Percentiles rank a stretch among this genome's conserved stretches.
Conservation (phyloP, 2,329 filamentous ascomycete genomes). For the Daldinia eschscholtzii region DNA sequence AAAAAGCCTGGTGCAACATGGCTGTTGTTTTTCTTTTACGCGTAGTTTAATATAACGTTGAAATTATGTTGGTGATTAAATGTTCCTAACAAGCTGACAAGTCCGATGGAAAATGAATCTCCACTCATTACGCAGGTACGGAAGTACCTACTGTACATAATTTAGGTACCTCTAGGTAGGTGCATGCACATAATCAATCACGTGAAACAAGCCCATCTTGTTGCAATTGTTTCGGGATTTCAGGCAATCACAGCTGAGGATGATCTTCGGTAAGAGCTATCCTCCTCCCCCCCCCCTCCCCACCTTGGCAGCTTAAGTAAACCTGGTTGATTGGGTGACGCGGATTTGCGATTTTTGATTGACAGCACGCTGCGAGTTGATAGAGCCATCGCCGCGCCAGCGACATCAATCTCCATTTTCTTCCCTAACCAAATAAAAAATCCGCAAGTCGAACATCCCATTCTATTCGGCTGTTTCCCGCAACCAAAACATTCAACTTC, state of each 20-base stretch:
- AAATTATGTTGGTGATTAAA: background rate
- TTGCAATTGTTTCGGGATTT: slow-evolving; percentile 9
- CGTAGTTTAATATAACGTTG: background rate
- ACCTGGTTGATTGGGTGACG: slow-evolving; percentile 41
- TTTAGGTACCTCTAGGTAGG: background rate
- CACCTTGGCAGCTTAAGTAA: slow-evolving; percentile 13
- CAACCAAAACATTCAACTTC: slow-evolving; percentile 9
- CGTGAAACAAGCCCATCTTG: background rate
- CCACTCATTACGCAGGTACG: slow-evolving; percentile 3
- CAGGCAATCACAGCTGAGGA: slow-evolving; percentile 17
- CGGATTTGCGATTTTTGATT: slow-evolving; percentile 38
- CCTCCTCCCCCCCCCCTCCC: background rate
- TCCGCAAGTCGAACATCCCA: slow-evolving; percentile 8
- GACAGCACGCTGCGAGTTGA: slow-evolving; percentile 30
- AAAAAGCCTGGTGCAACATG: background rate
- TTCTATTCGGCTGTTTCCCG: slow-evolving; percentile 20
- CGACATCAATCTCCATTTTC: slow-evolving; percentile 39
- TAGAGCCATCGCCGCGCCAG: slow-evolving; percentile 32
- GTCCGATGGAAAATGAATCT: background rate
- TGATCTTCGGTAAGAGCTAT: slow-evolving; percentile 27
- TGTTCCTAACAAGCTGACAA: too few relatives aligned
- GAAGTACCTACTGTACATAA: background rate
- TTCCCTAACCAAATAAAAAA: slow-evolving; percentile 38
- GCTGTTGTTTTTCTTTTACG: background rate
- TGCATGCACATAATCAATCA: background rate